Conservation (phyloP, 108 stramenopile species). For the Schizochytrium sp. region DNA sequence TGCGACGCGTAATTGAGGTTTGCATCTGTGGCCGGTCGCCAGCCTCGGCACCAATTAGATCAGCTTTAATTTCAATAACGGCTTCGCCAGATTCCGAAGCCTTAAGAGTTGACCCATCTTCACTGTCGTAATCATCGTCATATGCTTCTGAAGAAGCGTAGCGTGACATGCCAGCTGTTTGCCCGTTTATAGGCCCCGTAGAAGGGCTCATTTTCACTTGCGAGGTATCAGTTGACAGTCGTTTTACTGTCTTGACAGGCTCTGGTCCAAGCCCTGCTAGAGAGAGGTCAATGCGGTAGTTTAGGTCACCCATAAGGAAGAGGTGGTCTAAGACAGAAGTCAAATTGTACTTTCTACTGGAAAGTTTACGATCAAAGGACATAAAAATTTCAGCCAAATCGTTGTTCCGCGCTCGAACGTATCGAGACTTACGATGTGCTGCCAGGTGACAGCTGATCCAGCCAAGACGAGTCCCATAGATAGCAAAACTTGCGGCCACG, state of each 20-base stretch:
- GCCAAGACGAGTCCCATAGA: conserved; percentile 39
- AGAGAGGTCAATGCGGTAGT: conserved; percentile 30
- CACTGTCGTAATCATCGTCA: conserved; percentile 14
- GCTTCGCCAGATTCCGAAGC: background rate
- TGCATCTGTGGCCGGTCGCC: conserved; percentile 8
- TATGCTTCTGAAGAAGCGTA: conserved; percentile 2
- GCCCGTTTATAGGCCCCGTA: too few species aligned
- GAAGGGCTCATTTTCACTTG: too few species aligned
- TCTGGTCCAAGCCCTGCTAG: background rate
- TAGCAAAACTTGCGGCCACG: conserved; percentile 2
- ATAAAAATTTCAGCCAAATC: conserved; percentile 20
- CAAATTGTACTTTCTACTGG: conserved; percentile 35
- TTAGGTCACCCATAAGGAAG: conserved; percentile 41
- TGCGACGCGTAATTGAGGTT: background rate
- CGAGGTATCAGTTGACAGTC: background rate
- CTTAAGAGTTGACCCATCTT: background rate
- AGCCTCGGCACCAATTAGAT: background rate
- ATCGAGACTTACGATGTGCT: background rate
- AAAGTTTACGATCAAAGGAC: conserved; percentile 31
- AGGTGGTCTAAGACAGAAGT: conserved; percentile 55
- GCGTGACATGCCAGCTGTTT: background rate
- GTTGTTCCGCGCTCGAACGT: conserved; percentile 44
- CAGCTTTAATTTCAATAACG: background rate
- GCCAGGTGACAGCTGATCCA: conserved; percentile 59
- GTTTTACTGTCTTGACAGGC: background rate